A percentile compares a stretch with the other conserved stretches of the same genome.
These are phyloP conservation scores for Samsoniella hepiali DNA, from an alignment of 2,329 filamentous ascomycete genomes.

Conservation along the genomic window DNA sequence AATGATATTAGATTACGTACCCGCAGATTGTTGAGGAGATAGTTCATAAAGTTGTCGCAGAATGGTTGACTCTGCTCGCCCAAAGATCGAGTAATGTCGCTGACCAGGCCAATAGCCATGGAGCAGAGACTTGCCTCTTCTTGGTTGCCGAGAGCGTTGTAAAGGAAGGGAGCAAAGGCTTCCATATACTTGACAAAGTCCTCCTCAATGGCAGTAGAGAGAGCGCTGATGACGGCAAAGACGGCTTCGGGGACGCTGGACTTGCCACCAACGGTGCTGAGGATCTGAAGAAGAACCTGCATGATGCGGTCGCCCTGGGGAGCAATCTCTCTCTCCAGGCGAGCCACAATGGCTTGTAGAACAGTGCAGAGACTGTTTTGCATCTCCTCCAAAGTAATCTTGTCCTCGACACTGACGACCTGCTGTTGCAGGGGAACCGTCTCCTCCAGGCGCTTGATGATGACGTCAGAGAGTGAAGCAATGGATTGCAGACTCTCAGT, in stretches of 20 bases:
- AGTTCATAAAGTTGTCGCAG: slow-evolving; percentile 98
- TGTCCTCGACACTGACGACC: slow-evolving; percentile 95
- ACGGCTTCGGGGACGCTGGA: slow-evolving; percentile 92
- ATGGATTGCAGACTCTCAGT: slow-evolving; percentile 79
- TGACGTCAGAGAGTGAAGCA: slow-evolving; percentile 78
- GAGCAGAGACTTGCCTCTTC: slow-evolving; percentile 92
- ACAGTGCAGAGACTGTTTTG: slow-evolving; percentile 94
- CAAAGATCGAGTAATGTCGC: slow-evolving; percentile 90
- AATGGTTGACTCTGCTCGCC: slow-evolving; percentile 88
- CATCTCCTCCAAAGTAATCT: slow-evolving; percentile 93
- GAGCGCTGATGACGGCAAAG: slow-evolving; percentile 87
- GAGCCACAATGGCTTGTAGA: slow-evolving; percentile 83
- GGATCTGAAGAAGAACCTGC: slow-evolving; percentile 78
- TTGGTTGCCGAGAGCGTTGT: slow-evolving; percentile 91
- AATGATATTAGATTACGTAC: slow-evolving; percentile 46
- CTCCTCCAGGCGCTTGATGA: slow-evolving; percentile 86
- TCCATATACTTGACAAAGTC: slow-evolving; percentile 98
- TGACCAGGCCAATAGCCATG: slow-evolving; percentile 95
- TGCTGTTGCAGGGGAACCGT: slow-evolving; percentile 87
- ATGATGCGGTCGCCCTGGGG: slow-evolving; percentile 93
- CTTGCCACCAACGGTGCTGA: slow-evolving; percentile 74
- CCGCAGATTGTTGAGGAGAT: slow-evolving; percentile 85
- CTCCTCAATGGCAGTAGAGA: slow-evolving; percentile 86
- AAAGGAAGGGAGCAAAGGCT: slow-evolving; percentile 85
- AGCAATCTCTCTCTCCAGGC: slow-evolving; percentile 85